Conservation (phyloP, 441 rosid genomes). For the Omphalea diandra region DNA sequence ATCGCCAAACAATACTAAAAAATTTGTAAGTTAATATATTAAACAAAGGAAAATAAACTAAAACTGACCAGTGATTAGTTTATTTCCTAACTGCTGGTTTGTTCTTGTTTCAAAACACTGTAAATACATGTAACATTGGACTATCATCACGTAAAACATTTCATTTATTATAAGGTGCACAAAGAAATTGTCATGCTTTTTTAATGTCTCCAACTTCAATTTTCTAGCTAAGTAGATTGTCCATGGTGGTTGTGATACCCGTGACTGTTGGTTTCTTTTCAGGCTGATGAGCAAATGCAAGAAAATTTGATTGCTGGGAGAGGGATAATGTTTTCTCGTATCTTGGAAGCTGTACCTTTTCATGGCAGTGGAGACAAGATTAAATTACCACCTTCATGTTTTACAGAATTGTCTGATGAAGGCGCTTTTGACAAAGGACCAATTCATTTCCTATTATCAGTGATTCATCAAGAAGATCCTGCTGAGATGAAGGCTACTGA, state of each 20-base stretch:
- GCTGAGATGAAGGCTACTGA: conserved; percentile 19
- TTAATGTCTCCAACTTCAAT: background rate
- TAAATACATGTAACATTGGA: background rate
- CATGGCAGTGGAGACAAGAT: conserved; percentile 88
- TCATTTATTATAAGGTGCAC: background rate
- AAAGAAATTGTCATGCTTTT: background rate
- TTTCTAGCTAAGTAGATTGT: conserved; percentile 6
- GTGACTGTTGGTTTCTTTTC: conserved; percentile 10
- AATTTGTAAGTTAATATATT: too few species aligned
- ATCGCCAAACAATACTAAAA: background rate
- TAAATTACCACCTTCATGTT: conserved; percentile 77
- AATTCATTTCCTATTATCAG: conserved; percentile 64
- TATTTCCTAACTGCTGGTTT: background rate
- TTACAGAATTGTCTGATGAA: conserved; percentile 78
- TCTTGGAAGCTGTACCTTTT: conserved; percentile 67
- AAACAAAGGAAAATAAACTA: background rate
- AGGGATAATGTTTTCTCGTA: conserved; percentile 61
- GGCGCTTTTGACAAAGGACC: conserved; percentile 97
- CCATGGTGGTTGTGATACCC: background rate
- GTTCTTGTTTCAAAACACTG: background rate
- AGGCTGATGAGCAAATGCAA: conserved; percentile 78
- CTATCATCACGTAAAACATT: background rate
- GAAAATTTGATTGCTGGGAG: conserved; percentile 66
- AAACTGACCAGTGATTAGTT: background rate
- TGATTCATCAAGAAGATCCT: conserved; percentile 45